A percentile compares a stretch with the other conserved stretches of the same genome.
phyloP scores from a whole-genome alignment of 2,329 filamentous ascomycete genomes.

The Colletotrichum godetiae region DNA sequence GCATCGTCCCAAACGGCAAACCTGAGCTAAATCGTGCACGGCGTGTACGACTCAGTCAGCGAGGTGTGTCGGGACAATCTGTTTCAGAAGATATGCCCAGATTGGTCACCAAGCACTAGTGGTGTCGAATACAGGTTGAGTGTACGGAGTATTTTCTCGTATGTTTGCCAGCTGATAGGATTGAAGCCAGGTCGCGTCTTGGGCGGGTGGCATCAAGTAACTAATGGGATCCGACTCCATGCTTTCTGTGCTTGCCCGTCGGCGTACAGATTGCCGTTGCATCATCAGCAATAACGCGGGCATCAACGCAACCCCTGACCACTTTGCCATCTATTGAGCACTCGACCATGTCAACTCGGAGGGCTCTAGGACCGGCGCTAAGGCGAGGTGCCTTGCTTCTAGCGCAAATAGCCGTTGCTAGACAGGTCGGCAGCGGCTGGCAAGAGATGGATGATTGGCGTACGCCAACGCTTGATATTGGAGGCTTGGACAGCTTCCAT shows the following conservation, averaged over 20 bases:
- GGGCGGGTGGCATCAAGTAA: not conserved
- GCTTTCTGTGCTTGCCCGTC: not conserved
- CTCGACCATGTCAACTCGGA: not conserved
- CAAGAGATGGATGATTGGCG: constrained; percentile 5
- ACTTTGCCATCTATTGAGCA: not conserved
- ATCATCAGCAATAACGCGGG: not conserved
- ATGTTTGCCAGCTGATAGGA: not conserved
- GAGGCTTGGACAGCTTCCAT: constrained; percentile 17
- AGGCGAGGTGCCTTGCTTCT: not conserved
- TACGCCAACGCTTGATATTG: not conserved
- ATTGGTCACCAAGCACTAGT: not conserved
- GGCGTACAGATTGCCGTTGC: not conserved
- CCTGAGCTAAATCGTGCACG: constrained; percentile 13
- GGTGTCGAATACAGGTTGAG: not conserved
- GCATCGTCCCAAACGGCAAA: constrained; percentile 30
- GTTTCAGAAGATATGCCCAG: constrained; percentile 25
- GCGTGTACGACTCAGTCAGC: constrained; percentile 21
- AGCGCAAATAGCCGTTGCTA: constrained; percentile 2
- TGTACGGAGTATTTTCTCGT: not conserved
- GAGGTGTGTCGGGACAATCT: constrained; percentile 10
- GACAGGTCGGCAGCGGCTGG: constrained; percentile 1
- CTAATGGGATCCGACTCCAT: not conserved
- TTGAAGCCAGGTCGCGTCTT: not conserved
- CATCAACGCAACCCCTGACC: not conserved
- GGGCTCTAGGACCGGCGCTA: not conserved